These are phyloP conservation scores for Pythium utonaiense DNA, from an alignment of 352 stramenopile species.

Conservation along the genomic window DNA sequence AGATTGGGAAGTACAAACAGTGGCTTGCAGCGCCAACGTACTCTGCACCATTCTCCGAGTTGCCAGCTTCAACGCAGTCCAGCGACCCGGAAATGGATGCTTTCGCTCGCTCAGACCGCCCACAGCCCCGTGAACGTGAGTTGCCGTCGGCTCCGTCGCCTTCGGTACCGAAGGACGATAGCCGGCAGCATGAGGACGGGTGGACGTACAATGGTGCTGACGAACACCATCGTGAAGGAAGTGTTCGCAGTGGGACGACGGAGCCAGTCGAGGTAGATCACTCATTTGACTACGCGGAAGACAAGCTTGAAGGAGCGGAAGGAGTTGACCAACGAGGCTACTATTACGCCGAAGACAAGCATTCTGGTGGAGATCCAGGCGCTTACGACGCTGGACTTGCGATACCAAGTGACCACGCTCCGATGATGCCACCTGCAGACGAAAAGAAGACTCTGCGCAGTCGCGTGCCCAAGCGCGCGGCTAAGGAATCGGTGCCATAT, in stretches of 20 bases:
- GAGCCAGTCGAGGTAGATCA: not conserved
- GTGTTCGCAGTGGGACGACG: not conserved
- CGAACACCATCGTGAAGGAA: not conserved
- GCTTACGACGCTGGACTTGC: not conserved
- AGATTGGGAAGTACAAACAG: conserved; percentile 27
- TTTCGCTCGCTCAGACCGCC: not conserved
- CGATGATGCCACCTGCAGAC: not conserved
- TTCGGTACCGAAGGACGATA: not conserved
- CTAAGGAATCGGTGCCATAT: conserved; percentile 37
- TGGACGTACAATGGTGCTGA: not conserved
- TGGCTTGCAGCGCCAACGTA: conserved; percentile 19
- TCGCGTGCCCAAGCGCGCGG: conserved; percentile 40
- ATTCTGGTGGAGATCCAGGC: not conserved
- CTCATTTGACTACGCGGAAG: conserved; percentile 1
- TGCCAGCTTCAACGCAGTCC: not conserved
- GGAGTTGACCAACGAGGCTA: not conserved
- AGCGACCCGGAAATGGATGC: not conserved
- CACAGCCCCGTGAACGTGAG: not conserved
- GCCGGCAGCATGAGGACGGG: not conserved
- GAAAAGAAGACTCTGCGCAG: conserved; percentile 1
- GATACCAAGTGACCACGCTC: not conserved
- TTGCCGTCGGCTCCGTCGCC: not conserved
- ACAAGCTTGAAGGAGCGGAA: not conserved
- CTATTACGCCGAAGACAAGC: conserved; percentile 14
- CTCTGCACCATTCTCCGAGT: not conserved